Percentiles rank a stretch among this genome's conserved stretches.
phyloP scores from a whole-genome alignment of 75 land plant genomes.

The Pinus taeda region DNA sequence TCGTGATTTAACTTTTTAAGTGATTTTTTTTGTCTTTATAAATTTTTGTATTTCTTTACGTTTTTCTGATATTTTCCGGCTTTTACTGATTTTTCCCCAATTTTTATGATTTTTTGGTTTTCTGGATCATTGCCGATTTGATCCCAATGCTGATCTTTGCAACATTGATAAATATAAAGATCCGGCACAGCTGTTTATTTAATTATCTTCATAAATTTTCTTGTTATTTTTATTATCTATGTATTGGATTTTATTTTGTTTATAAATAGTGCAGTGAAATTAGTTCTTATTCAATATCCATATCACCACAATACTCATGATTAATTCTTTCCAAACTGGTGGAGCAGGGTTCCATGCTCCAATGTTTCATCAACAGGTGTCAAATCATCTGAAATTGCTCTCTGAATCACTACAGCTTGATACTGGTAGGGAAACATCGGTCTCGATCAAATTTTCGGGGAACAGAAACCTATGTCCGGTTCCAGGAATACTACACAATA shows the following conservation, averaged over 20 bases:
- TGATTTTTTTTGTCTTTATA: too few species aligned
- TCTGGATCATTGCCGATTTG: too few species aligned
- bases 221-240: background rate
- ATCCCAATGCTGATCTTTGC: too few species aligned
- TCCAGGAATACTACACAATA: slow-evolving; percentile 82
- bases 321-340: background rate
- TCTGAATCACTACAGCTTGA: slow-evolving; percentile 76
- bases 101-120: too few species aligned
- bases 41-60: too few species aligned
- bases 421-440: slow-evolving; percentile 20
- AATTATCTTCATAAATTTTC: background rate
- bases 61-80: too few species aligned
- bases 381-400: slow-evolving; percentile 71
- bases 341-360: slow-evolving; percentile 89
- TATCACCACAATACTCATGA: background rate
- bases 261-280: background rate
- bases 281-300: background rate
- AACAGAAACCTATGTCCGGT: slow-evolving; percentile 81
- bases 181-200: background rate
- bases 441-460: slow-evolving; percentile 15
- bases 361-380: slow-evolving; percentile 59
- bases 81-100: too few species aligned
- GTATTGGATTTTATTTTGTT: background rate
- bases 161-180: background rate
- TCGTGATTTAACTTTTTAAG: too few species aligned